Conservation (phyloP, 1,139 yeast genomes). For the Geotrichum australiense region DNA sequence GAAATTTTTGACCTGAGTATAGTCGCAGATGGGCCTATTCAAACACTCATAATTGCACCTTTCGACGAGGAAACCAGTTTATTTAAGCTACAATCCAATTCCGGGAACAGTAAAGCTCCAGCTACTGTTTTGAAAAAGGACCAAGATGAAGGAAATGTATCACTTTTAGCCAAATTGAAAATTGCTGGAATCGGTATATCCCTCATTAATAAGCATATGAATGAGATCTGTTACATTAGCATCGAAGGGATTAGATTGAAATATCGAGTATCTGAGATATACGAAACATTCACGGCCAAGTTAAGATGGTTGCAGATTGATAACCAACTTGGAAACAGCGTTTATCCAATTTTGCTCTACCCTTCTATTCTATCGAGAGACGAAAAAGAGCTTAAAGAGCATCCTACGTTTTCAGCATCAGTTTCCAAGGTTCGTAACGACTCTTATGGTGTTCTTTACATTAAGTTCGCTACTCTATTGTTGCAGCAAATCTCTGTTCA, state of each 20-base stretch:
- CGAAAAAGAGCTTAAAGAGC: conserved; percentile 73
- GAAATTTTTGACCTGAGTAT: conserved; percentile 78
- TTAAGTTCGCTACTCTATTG: conserved; percentile 82
- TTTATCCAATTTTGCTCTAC: conserved; percentile 77
- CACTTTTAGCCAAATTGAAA: conserved; percentile 42
- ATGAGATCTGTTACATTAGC: conserved; percentile 77
- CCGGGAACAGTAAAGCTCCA: conserved; percentile 13
- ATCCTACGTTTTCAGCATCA: conserved; percentile 85
- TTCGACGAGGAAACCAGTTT: conserved; percentile 72
- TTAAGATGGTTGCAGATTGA: conserved; percentile 93
- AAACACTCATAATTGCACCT: conserved; percentile 72
- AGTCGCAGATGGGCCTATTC: conserved; percentile 93
- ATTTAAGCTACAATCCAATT: conserved; percentile 41
- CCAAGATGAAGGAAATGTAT: conserved; percentile 57
- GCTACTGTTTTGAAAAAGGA: conserved; percentile 50
- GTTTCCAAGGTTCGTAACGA: conserved; percentile 80
- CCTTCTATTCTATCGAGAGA: conserved; percentile 87
- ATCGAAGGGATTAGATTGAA: conserved; percentile 72
- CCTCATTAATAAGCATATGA: conserved; percentile 57
- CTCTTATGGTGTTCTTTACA: conserved; percentile 78
- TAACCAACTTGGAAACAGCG: conserved; percentile 81
- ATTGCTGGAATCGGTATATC: conserved; percentile 90
- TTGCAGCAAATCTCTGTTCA: conserved; percentile 89
- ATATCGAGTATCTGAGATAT: conserved; percentile 76
- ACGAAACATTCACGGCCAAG: conserved; percentile 72